Evolutionary conservation across 202 grass and related monocot species (phyloP).

Genomic region (Eragrostis tef): DNA sequence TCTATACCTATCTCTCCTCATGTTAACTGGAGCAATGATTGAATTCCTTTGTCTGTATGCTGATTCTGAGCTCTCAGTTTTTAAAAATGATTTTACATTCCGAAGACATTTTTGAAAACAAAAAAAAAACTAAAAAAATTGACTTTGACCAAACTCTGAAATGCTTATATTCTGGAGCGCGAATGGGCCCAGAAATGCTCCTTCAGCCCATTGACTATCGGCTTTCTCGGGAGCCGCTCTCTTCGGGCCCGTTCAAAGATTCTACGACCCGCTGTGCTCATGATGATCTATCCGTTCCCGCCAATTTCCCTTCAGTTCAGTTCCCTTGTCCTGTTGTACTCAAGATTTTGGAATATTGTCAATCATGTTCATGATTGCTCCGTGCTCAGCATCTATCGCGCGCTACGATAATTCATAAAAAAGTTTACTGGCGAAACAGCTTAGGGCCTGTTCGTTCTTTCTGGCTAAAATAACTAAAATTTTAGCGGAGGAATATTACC

Average conservation of each 20-base stretch:
- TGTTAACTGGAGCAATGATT: neutral
- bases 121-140: neutral
- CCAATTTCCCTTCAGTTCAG: neutral
- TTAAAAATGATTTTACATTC: no score
- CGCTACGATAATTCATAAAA: neutral
- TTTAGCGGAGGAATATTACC: no score
- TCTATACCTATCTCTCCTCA: neutral
- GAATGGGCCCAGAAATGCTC: neutral
- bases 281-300: neutral
- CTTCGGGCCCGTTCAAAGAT: slow-evolving; percentile 26
- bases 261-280: slow-evolving; percentile 24
- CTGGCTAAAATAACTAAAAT: no score
- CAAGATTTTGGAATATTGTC: neutral
- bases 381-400: neutral
- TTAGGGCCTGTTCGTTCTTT: no score
- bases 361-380: neutral
- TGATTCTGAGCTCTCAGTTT: no score
- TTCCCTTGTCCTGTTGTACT: neutral
- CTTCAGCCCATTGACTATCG: neutral
- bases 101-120: neutral
- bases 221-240: neutral
- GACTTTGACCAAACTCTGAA: no score
- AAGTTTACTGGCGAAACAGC: neutral
- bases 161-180: neutral
- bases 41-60: no score